Conservation (phyloP, 164 flowering plant species). For the Warburgia ugandensis region DNA sequence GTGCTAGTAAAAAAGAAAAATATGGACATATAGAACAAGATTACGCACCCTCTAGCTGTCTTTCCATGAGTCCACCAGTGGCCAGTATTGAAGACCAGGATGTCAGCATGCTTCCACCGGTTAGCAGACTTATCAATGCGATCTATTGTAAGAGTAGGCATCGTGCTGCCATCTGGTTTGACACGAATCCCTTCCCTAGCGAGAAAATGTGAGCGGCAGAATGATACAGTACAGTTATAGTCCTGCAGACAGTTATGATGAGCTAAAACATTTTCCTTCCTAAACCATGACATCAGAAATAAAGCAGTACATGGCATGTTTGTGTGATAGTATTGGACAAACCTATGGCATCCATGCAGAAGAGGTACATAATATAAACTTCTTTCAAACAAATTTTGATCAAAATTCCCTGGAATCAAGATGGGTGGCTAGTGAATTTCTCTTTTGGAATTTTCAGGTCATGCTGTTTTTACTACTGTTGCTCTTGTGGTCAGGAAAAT, state of each 20-base stretch:
- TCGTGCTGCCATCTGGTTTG: slow-evolving; percentile 62
- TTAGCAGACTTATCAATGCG: slow-evolving; percentile 60
- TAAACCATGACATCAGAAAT: neutral
- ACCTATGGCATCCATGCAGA: no score
- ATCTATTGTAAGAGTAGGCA: slow-evolving; percentile 78
- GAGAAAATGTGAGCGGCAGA: slow-evolving; percentile 89
- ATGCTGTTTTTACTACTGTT: no score
- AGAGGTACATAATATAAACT: no score
- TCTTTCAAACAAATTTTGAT: no score
- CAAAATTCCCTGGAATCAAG: no score
- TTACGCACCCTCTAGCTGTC: slow-evolving; percentile 74
- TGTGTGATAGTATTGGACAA: no score
- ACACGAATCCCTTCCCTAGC: slow-evolving; percentile 74
- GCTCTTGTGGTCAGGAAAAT: no score
- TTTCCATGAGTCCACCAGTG: slow-evolving; percentile 99
- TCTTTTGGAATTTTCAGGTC: no score
- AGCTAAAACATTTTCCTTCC: neutral
- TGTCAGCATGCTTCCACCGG: slow-evolving; percentile 79
- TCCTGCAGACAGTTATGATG: slow-evolving; percentile 38
- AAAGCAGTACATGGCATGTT: neutral
- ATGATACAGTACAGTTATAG: slow-evolving; percentile 72
- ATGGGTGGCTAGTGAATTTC: no score
- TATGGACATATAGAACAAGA: slow-evolving; percentile 4
- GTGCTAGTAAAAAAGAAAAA: neutral
- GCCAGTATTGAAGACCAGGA: slow-evolving; percentile 86